These are phyloP conservation scores for Backusella liffmaniae DNA, from an alignment of 192 early-diverging fungal genomes.

Conservation along the genomic window DNA sequence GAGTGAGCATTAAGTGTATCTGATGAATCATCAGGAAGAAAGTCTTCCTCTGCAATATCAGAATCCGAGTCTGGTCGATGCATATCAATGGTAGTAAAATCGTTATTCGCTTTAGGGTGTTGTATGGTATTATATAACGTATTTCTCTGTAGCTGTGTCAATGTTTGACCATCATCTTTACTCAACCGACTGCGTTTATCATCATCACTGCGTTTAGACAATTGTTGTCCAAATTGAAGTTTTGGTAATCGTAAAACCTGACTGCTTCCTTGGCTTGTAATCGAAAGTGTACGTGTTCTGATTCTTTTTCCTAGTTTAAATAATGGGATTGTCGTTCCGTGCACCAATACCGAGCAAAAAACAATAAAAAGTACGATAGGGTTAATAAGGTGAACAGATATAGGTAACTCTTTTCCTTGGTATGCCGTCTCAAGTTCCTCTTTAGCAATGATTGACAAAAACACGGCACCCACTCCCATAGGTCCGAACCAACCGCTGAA, in stretches of 20 bases:
- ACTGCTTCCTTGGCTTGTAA: constrained; percentile 19
- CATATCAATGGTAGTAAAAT: neutral
- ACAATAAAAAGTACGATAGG: constrained; percentile 75
- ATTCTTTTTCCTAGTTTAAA: constrained; percentile 61
- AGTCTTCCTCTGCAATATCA: constrained; percentile 12
- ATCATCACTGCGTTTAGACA: constrained; percentile 15
- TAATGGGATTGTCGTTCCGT: constrained; percentile 79
- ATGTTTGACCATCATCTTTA: neutral
- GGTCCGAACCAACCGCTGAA: constrained; percentile 94
- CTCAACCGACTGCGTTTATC: constrained; percentile 10
- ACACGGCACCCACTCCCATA: constrained; percentile 61
- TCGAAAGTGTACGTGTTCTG: constrained; percentile 34
- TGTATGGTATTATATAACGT: constrained; percentile 31
- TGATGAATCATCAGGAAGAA: neutral
- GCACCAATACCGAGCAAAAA: constrained; percentile 77
- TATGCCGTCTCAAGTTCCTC: constrained; percentile 32
- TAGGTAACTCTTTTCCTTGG: constrained; percentile 13
- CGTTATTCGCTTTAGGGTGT: neutral
- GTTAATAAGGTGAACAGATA: constrained; percentile 35
- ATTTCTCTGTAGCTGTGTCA: constrained; percentile 27
- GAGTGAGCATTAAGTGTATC: neutral
- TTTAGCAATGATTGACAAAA: constrained; percentile 46
- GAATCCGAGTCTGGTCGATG: constrained; percentile 6
- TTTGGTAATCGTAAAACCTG: constrained; percentile 35
- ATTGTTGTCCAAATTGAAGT: constrained; percentile 29